phyloP scores from a whole-genome alignment of 768 basidiomycete species.

The Pleurotus eryngii region DNA sequence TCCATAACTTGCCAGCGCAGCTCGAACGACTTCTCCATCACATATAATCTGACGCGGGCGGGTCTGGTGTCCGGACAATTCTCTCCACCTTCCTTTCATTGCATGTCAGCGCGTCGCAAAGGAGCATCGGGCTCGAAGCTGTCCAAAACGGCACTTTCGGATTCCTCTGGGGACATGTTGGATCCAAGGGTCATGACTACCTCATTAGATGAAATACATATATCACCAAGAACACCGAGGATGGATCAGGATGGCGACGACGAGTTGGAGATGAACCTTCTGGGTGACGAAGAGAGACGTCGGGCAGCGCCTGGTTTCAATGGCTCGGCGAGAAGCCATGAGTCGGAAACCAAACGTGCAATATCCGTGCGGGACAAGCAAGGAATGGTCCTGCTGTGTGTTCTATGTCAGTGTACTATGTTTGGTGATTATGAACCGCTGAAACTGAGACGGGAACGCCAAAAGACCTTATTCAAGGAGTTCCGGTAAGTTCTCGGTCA shows the following conservation, averaged over 20 bases:
- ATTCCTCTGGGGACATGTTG: constrained; percentile 34
- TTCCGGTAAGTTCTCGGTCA: constrained; percentile 61
- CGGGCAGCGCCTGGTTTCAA: constrained; percentile 43
- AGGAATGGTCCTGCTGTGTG: constrained; percentile 79
- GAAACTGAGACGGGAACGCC: constrained; percentile 10
- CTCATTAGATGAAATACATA: constrained; percentile 56
- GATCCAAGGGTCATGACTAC: constrained; percentile 54
- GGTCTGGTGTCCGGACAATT: constrained; percentile 4
- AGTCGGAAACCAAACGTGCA: constrained; percentile 37
- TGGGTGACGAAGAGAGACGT: constrained; percentile 53
- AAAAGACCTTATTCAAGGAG: constrained; percentile 78
- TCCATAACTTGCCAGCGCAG: constrained; percentile 7
- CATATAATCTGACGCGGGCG: background rate
- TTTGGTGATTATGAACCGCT: background rate
- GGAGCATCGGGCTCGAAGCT: constrained; percentile 13
- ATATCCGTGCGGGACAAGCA: constrained; percentile 76
- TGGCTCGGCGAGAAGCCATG: constrained; percentile 30
- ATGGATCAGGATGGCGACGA: constrained; percentile 43
- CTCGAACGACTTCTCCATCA: background rate
- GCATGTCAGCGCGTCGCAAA: constrained; percentile 25
- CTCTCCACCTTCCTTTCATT: constrained; percentile 13
- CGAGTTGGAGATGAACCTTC: constrained; percentile 58
- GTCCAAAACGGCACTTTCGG: constrained; percentile 23
- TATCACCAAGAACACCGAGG: constrained; percentile 49
- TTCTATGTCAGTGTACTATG: constrained; percentile 68